These are phyloP conservation scores for Paramecium pentaurelia DNA, from an alignment of 73 alveolate species.

Conservation along the genomic window DNA sequence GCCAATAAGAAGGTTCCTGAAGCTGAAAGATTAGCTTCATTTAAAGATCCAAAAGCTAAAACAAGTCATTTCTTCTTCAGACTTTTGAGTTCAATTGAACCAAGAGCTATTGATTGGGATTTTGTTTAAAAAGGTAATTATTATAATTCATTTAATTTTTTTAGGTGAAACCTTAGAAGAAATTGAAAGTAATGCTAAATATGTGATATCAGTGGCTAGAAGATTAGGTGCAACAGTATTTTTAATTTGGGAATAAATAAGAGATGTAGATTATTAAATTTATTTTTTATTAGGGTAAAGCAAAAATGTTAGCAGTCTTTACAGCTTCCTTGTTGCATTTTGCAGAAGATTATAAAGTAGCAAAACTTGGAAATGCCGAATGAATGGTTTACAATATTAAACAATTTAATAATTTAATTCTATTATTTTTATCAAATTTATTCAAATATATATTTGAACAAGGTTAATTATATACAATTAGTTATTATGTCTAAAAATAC, in stretches of 20 bases:
- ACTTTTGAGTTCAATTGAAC: slow-evolving; percentile 85
- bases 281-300: background rate
- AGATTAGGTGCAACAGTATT: slow-evolving; percentile 94
- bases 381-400: background rate
- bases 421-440: background rate
- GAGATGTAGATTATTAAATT: slow-evolving; percentile 70
- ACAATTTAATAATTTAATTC: background rate
- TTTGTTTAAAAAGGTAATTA: slow-evolving; percentile 67
- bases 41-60: slow-evolving; percentile 73
- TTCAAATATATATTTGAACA: background rate
- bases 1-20: slow-evolving; percentile 75
- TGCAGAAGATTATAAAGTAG: slow-evolving; percentile 52
- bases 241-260: slow-evolving; percentile 94
- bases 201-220: slow-evolving; percentile 94
- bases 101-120: slow-evolving; percentile 92
- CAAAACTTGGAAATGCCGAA: background rate
- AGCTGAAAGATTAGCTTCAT: slow-evolving; percentile 61
- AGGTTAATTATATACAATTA: background rate
- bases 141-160: background rate
- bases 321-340: slow-evolving; percentile 53
- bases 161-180: slow-evolving; percentile 87
- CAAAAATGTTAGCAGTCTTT: slow-evolving; percentile 46
- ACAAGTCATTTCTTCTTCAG: slow-evolving; percentile 81
- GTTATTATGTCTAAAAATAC: no score
- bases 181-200: slow-evolving; percentile 87